A percentile compares a stretch with the other conserved stretches of the same genome.
These are phyloP conservation scores for Keithomyces neogunnii DNA, from an alignment of 2,329 filamentous ascomycete species.

Conservation along the genomic window DNA sequence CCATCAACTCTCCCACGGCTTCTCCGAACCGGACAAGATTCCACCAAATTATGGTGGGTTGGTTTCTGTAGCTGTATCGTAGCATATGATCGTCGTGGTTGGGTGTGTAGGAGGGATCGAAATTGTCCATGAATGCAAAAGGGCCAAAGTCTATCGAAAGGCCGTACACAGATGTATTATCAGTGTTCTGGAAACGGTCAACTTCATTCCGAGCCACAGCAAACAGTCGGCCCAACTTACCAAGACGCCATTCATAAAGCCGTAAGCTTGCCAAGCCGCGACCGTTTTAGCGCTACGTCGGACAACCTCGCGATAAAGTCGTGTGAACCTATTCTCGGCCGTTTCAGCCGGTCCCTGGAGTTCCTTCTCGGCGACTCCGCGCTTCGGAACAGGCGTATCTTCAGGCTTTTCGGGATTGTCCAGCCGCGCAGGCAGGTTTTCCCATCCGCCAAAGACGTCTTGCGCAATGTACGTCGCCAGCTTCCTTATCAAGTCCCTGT, in stretches of 20 bases:
- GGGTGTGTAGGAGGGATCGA: conserved; percentile 88
- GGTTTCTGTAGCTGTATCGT: conserved; percentile 87
- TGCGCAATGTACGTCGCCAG: conserved; percentile 79
- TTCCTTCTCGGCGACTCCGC: conserved; percentile 46
- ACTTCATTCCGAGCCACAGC: background rate
- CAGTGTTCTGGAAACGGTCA: conserved; percentile 58
- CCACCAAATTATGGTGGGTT: conserved; percentile 98
- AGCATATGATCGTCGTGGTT: conserved; percentile 90
- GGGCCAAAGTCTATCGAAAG: conserved; percentile 91
- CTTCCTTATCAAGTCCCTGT: conserved; percentile 63
- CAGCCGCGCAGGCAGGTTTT: conserved; percentile 60
- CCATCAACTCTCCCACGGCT: conserved; percentile 78
- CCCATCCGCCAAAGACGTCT: conserved; percentile 82
- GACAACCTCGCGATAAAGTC: conserved; percentile 80
- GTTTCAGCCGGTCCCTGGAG: conserved; percentile 59
- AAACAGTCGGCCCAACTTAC: conserved; percentile 15
- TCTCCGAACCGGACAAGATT: conserved; percentile 90
- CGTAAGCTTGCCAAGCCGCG: conserved; percentile 93
- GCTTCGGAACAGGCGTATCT: conserved; percentile 32
- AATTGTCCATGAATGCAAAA: conserved; percentile 96
- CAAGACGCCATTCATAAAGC: conserved; percentile 97
- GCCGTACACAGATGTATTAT: conserved; percentile 89
- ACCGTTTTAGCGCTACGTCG: conserved; percentile 81
- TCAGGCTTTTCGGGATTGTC: conserved; percentile 40
- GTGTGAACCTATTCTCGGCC: conserved; percentile 77